Conservation (phyloP, 2,329 filamentous ascomycete genomes). For the Corynespora cassiicola region DNA sequence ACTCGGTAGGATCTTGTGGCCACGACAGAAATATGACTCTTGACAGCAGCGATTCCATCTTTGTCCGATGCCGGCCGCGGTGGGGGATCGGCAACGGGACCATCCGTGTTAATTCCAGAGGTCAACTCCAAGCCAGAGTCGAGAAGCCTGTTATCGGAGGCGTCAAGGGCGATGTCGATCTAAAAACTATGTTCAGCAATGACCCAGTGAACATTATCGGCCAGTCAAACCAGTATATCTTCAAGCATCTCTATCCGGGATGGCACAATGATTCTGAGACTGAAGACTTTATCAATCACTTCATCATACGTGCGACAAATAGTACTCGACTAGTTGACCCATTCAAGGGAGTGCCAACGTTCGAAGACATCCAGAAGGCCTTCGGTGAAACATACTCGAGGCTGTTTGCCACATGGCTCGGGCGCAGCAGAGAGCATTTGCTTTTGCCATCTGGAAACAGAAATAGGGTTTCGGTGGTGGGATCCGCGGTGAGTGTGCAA, state of each 20-base stretch:
- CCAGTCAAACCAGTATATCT: slow-evolving; percentile 30
- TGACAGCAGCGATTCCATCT: slow-evolving; percentile 20
- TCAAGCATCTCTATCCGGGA: slow-evolving; percentile 2
- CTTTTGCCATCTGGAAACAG: slow-evolving; percentile 32
- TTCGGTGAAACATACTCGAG: slow-evolving; percentile 41
- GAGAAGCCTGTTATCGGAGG: not conserved
- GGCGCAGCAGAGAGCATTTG: slow-evolving; percentile 48
- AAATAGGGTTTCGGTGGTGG: slow-evolving; percentile 9
- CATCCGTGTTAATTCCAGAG: slow-evolving; percentile 39
- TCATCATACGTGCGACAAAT: slow-evolving; percentile 45
- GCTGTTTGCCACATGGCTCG: slow-evolving; percentile 54
- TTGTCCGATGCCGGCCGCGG: slow-evolving; percentile 46
- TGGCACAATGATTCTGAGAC: slow-evolving; percentile 60
- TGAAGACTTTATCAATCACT: slow-evolving; percentile 56
- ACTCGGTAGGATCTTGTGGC: slow-evolving; percentile 17
- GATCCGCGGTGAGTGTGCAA: slow-evolving; percentile 27
- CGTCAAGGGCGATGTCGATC: not conserved
- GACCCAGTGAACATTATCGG: slow-evolving; percentile 26
- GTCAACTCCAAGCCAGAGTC: slow-evolving; percentile 29
- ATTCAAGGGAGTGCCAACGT: slow-evolving; percentile 33
- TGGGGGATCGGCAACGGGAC: slow-evolving; percentile 42
- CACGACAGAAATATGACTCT: not conserved
- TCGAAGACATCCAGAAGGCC: slow-evolving; percentile 23
- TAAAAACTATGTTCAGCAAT: slow-evolving; percentile 25
- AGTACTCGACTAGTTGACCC: slow-evolving; percentile 46